Conservation (phyloP, 345 rosid genomes). For the Lagerstroemia speciosa region DNA sequence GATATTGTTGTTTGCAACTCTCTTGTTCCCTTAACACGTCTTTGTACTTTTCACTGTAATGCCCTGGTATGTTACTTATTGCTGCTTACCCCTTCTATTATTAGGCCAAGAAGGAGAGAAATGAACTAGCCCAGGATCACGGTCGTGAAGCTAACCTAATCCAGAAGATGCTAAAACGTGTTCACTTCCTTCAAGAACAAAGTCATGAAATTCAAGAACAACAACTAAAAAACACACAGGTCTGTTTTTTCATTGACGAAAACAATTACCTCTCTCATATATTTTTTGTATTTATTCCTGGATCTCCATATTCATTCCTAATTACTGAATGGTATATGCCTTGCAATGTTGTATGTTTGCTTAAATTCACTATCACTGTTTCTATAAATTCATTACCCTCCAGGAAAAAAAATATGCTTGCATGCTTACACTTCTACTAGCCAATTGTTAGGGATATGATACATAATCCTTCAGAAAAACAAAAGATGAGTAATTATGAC, state of each 20-base stretch:
- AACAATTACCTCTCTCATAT: background rate
- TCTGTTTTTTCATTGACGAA: conserved; percentile 8
- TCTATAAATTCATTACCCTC: background rate
- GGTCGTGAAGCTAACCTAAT: conserved; percentile 28
- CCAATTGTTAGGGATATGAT: background rate
- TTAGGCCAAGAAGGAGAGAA: conserved; percentile 64
- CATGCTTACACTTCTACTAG: background rate
- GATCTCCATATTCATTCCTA: background rate
- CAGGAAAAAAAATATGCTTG: background rate
- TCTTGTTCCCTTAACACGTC: background rate
- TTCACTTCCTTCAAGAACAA: conserved; percentile 51
- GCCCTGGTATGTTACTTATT: background rate
- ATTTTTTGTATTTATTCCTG: background rate
- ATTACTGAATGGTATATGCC: background rate
- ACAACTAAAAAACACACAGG: conserved; percentile 74
- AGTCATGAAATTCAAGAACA: conserved; percentile 64
- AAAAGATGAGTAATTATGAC: background rate
- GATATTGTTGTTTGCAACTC: background rate
- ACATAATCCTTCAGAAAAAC: background rate
- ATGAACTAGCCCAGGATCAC: conserved; percentile 48
- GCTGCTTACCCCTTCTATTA: background rate
- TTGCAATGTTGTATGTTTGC: background rate
- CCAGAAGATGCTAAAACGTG: conserved; percentile 33
- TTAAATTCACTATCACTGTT: background rate
- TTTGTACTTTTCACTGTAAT: background rate